Base-by-base conservation (phyloP, 805 yeast genomes). In the Starmera caribaea region DNA sequence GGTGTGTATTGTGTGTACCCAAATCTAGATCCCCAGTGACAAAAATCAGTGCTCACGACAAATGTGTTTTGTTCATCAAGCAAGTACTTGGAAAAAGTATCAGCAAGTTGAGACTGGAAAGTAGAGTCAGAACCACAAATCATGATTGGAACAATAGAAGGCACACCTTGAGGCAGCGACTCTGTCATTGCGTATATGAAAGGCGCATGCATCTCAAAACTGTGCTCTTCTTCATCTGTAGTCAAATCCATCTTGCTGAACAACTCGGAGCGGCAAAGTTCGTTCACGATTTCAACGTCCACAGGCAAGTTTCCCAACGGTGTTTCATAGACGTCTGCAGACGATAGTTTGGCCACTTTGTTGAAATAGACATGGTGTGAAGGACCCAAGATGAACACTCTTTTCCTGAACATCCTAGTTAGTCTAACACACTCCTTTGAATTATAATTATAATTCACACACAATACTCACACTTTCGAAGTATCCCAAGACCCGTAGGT, bases 141-240 rank as follows among this genome's bases (percentile, higher is more conserved):
- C 73, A 90, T 66, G 35, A 92, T 73, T 0, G 98, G 98, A 3
- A 92, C 69, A 8, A 90, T 73, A 29, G 55, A 58, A 12, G 66
- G 80, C 45, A 38, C 46, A n/a, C 47, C 66, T 45, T 42, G 59
- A 4, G 59, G 44, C 3, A 53, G 38, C 38, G 53, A 49, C 16
- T 62, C 49, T 9, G 79, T 66, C 39, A 70, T 61, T 42, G 74
- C 69, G 49, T 73, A 69, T 8, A 85, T 62, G 43, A 74, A 79
- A 0, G 97, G 96, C 54, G 81, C 71, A 59, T 92, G 97, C 96
- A 92, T 85, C 53, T 92, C 98, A 51, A 92, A 75, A 38, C 92
- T 81, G 57, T 92, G 98, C 57, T 92, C 98, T 14, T 81, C 82
- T 43, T 79, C 76, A 57, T 92, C 98, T 12, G 69, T 68, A 0